Evolutionary conservation across 2,329 filamentous ascomycete species (phyloP), one percentile per base, ranked within the genome.

Genomic region (Penicillium sp.): DNA sequence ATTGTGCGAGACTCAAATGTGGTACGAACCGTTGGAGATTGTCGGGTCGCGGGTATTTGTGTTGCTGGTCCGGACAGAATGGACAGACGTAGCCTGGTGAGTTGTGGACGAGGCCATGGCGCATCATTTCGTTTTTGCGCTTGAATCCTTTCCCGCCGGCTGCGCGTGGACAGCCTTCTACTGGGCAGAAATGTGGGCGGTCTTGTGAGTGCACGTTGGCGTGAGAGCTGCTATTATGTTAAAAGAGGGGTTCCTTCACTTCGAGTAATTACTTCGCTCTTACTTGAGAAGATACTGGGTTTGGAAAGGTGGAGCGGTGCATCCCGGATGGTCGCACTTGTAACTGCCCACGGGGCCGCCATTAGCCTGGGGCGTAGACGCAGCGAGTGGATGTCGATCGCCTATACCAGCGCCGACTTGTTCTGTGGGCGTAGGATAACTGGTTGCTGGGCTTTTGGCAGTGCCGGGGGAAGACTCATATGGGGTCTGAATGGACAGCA

Each of bases 21-120:
- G 27, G 27, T 56, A 67, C 80, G 57, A 77, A 95, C 89, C 92
- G 84, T 75, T 96, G 92, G 48, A 99, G 75, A 75, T 97, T 97
- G 69, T 99, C 93, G 29, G 93, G 93, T 59, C 93, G 80, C 4
- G 93, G 93, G 68, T 97, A 97, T 66, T 87, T 91, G 69, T 96
- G 92, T 67, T 96, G 90, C 58, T 90, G 80, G 63, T 95, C 90
- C 1, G 89, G 88, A 68, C 93, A 99, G 66, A 96, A 97, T 0
- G 93, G 93, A 68, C 93, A 99, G 27, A 95, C 84, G 64, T 97
- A 99, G 52, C 92, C 92, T 1, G 93, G 93, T 7, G 89, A 95
- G 57, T 90, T 86, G 64, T 99, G 93, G 3, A 97, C 93, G 3
- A 97, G 79, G 1, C 92, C 91, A 63, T 86, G 82, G n/a, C 82